Conservation (phyloP, 1,284 basidiomycete species). For the Sanghuangporus weigelae region DNA sequence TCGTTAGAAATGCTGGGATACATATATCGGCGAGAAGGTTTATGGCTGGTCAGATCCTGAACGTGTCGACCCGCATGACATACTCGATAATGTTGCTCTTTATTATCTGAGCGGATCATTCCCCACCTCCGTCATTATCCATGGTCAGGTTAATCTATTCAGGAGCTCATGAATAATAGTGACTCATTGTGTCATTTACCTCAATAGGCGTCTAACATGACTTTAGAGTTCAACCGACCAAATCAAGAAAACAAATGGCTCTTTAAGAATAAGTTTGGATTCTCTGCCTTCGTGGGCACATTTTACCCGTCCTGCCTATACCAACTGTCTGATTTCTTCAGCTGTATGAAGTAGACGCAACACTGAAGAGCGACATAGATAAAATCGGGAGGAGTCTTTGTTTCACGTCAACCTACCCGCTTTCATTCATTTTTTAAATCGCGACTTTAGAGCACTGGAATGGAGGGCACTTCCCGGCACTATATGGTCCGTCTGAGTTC, state of each 20-base stretch:
- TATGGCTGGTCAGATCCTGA: constrained; percentile 23
- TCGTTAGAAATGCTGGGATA: constrained; percentile 21
- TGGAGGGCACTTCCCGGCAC: not conserved
- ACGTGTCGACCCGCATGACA: constrained; percentile 15
- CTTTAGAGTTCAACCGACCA: not conserved
- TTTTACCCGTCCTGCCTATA: not conserved
- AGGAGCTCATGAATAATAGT: not conserved
- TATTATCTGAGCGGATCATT: constrained; percentile 22
- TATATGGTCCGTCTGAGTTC: not conserved
- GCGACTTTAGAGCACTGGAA: not conserved
- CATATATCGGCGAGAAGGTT: constrained; percentile 22
- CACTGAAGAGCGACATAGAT: not conserved
- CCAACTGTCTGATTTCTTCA: not conserved
- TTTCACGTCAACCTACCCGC: not conserved
- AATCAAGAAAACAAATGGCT: constrained; percentile 4
- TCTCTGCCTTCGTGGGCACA: constrained; percentile 17
- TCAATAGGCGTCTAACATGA: not conserved
- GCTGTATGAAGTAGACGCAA: not conserved
- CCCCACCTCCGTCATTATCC: constrained; percentile 22
- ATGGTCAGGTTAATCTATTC: constrained; percentile 14
- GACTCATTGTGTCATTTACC: not conserved
- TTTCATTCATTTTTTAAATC: not conserved
- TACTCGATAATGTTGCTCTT: constrained; percentile 22
- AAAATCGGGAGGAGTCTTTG: not conserved
- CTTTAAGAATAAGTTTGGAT: constrained; percentile 20